Evolutionary conservation across 1,139 yeast species (phyloP), one percentile per base, ranked within the genome.

Genomic region (Hansenula lynferdii): DNA sequence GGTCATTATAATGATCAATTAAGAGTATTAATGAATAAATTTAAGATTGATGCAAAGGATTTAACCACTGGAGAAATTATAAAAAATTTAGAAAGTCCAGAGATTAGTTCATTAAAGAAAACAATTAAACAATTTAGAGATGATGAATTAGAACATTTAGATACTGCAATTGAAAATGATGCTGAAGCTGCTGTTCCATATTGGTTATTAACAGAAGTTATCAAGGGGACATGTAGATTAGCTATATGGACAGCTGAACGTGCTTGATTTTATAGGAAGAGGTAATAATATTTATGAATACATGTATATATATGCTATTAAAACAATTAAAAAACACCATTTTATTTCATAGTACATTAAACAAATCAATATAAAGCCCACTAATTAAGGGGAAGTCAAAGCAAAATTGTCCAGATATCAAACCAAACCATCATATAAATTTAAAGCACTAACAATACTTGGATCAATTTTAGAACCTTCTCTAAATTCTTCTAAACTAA

Each of bases 231-330:
- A 5, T 90, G 97, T 56, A 75, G 74, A 53, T 83, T 77, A 11
- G 97, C 98, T n/a, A 87, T 92, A 38, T 83, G 85, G 83, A 70
- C 90, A 3, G 97, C 97, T 12, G 97, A 90, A 61, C 70, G 95
- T 46, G 64, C 86, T 6, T 87, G 54, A 54, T n/a, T n/a, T n/a
- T n/a, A n/a, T n/a, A n/a, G n/a, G n/a, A n/a, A n/a, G n/a, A n/a
- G n/a, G n/a, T n/a, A n/a, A n/a, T n/a, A n/a, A n/a, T n/a, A n/a
- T n/a, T n/a, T n/a, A n/a, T n/a, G n/a, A n/a, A n/a, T n/a, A n/a
- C n/a, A n/a, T n/a, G n/a, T n/a, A n/a, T n/a, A n/a, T n/a, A n/a
- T n/a, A n/a, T n/a, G n/a, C n/a, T n/a, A n/a, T 4, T 15, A 7
- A 27, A n/a, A n/a, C n/a, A n/a, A n/a, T n/a, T n/a, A n/a, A n/a